These are phyloP conservation scores for Saccharomyces hybrid DNA, from an alignment of 1,139 yeast genomes.

Conservation along the genomic window DNA sequence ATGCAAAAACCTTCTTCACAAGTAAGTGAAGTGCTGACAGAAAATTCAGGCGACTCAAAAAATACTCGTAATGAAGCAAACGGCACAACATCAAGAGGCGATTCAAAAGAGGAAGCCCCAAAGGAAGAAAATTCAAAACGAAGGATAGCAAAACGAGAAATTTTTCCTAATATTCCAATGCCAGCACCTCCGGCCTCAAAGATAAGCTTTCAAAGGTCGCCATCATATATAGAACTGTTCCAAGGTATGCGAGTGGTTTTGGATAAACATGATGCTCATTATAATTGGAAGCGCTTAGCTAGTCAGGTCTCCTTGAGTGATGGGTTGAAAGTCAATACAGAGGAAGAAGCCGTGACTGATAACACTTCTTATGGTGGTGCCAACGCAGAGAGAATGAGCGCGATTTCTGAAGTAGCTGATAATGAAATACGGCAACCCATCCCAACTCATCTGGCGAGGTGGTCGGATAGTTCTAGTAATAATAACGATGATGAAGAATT, in stretches of 20 bases:
- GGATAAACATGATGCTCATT: conserved; percentile 27
- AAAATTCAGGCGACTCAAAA: neutral
- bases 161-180: conserved; percentile 1
- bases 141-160: neutral
- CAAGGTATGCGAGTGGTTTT: conserved; percentile 28
- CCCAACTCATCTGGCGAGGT: neutral
- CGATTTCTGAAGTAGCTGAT: neutral
- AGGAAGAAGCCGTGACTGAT: neutral
- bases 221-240: conserved; percentile 27
- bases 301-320: conserved; percentile 20
- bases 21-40: neutral
- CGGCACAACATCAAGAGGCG: neutral
- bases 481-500: neutral
- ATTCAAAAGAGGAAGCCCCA: neutral
- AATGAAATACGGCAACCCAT: neutral
- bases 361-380: neutral
- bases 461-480: neutral
- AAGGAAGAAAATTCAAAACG: neutral
- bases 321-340: conserved; percentile 5
- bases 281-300: conserved; percentile 28
- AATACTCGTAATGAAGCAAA: neutral
- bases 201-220: conserved; percentile 17
- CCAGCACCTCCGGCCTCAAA: neutral
- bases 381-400: neutral
- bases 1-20: neutral